Conservation (phyloP, 345 rosid genomes). For the Populus pruinosa region DNA sequence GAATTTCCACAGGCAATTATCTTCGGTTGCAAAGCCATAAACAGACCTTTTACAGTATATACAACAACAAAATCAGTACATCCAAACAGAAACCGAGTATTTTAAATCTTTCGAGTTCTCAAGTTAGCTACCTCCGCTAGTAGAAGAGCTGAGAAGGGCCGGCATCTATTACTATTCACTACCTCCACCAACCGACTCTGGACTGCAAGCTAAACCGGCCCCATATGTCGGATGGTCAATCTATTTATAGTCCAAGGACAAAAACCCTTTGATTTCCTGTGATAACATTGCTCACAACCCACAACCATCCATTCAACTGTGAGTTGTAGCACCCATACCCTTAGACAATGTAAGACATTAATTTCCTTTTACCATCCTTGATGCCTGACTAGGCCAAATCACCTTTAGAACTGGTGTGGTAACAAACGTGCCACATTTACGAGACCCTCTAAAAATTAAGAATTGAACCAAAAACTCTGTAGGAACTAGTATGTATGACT, state of each 20-base stretch:
- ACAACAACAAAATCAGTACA: background rate
- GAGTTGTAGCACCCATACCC: slow-evolving; percentile 15
- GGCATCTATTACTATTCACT: slow-evolving; percentile 7
- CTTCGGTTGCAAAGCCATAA: slow-evolving; percentile 38
- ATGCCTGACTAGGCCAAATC: background rate
- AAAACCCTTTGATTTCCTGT: background rate
- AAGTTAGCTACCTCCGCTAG: background rate
- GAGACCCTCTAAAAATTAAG: background rate
- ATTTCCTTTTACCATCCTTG: background rate
- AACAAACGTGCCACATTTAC: background rate
- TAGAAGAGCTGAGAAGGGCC: background rate
- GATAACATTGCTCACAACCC: background rate
- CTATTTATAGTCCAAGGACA: slow-evolving; percentile 12
- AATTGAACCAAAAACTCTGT: background rate
- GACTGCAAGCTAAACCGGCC: slow-evolving; percentile 13
- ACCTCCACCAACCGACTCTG: slow-evolving; percentile 19
- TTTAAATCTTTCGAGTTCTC: background rate
- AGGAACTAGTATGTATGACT: background rate
- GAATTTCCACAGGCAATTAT: slow-evolving; percentile 32
- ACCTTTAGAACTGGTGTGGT: background rate
- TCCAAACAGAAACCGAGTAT: background rate
- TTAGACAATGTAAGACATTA: slow-evolving; percentile 7
- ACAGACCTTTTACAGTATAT: slow-evolving; percentile 18
- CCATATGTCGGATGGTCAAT: slow-evolving; percentile 31
- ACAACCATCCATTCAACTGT: background rate